These are phyloP conservation scores for Ruellia speciosa DNA, from an alignment of 305 asterid species.

Conservation along the genomic window DNA sequence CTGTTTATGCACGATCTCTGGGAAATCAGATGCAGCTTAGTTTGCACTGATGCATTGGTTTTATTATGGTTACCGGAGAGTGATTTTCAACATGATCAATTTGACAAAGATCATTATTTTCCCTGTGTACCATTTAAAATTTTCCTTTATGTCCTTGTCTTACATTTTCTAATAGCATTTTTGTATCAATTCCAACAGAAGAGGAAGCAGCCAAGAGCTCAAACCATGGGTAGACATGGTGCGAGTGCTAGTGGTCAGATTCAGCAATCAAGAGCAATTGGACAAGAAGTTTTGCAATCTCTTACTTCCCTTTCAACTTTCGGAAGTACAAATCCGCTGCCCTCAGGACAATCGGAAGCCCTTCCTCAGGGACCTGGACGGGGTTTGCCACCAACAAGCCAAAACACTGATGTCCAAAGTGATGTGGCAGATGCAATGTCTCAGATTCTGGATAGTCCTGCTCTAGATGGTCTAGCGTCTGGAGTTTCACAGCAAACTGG, in stretches of 20 bases:
- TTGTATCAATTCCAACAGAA: too few relatives aligned
- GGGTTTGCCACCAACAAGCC: conserved; percentile 28
- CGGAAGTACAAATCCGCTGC: conserved; percentile 25
- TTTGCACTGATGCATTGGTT: too few relatives aligned
- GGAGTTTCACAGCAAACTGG: conserved; percentile 89
- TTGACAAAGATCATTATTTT: too few relatives aligned
- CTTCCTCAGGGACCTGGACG: conserved; percentile 25
- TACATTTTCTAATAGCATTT: too few relatives aligned
- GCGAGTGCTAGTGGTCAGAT: conserved; percentile 36
- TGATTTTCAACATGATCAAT: too few relatives aligned
- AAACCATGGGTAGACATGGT: conserved; percentile 29
- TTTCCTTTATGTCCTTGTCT: too few relatives aligned
- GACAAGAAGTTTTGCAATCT: conserved; percentile 66
- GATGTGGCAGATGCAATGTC: conserved; percentile 60
- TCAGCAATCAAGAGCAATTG: conserved; percentile 40
- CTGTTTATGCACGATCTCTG: too few relatives aligned
- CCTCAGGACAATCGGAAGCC: conserved; percentile 25
- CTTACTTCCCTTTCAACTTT: conserved; percentile 41
- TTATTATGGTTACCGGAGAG: too few relatives aligned
- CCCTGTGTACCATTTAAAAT: too few relatives aligned
- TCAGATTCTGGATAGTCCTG: conserved; percentile 60
- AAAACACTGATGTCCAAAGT: conserved; percentile 27
- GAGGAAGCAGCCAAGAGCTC: conserved; percentile 37
- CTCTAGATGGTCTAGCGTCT: conserved; percentile 54
- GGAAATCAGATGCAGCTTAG: too few relatives aligned